phyloP scores from a whole-genome alignment of 371 early-diverging fungal genomes.

The Zopfochytrium polystomum region DNA sequence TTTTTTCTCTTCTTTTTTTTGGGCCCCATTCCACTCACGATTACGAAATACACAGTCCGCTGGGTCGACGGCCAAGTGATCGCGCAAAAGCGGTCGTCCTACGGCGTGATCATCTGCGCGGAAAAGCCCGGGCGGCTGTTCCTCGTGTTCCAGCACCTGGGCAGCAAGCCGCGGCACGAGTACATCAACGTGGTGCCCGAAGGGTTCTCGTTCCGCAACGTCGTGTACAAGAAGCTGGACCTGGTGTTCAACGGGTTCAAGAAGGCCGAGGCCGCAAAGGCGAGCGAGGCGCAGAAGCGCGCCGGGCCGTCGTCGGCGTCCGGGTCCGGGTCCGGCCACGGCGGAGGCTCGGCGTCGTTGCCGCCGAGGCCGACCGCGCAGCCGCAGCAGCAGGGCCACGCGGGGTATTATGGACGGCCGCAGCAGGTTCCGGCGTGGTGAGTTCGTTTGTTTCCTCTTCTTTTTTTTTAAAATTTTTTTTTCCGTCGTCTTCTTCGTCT shows the following conservation, averaged over 20 bases:
- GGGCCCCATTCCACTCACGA: neutral
- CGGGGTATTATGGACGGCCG: neutral
- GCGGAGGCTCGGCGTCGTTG: neutral
- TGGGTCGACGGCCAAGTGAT: conserved; percentile 19
- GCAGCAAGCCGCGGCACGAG: conserved; percentile 31
- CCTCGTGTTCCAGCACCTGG: conserved; percentile 46
- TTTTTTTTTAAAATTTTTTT: neutral
- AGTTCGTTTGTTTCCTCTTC: neutral
- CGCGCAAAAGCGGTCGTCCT: conserved; percentile 35
- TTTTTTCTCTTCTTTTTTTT: neutral
- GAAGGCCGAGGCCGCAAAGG: conserved; percentile 30
- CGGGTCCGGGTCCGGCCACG: conserved; percentile 1
- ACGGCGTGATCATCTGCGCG: conserved; percentile 37
- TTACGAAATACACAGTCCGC: conserved; percentile 19
- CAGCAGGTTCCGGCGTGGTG: neutral
- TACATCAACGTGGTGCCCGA: conserved; percentile 37
- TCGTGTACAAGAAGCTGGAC: conserved; percentile 32
- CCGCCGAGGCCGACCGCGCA: neutral
- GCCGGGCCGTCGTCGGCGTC: conserved; percentile 1
- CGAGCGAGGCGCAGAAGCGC: conserved; percentile 12
- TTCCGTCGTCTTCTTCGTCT: neutral
- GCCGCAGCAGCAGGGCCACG: neutral
- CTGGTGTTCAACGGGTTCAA: conserved; percentile 43
- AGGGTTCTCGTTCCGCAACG: conserved; percentile 43
- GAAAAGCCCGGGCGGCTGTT: conserved; percentile 40